These are phyloP conservation scores for Paxillus involutus DNA, from an alignment of 768 basidiomycete genomes.

Conservation along the genomic window DNA sequence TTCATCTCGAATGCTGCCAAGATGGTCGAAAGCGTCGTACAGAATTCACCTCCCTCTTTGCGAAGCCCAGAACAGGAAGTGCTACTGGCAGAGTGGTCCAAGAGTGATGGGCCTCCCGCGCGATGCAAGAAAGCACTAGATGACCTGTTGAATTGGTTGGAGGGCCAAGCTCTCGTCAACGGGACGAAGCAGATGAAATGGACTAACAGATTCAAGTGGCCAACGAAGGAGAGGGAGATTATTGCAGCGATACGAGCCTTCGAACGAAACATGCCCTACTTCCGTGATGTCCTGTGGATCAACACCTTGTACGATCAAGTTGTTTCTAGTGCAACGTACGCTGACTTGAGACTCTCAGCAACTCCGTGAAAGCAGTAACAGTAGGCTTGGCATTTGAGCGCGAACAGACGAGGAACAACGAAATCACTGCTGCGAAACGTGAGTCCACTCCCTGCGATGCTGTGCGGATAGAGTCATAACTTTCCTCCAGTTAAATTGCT, in stretches of 20 bases:
- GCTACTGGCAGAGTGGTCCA: not conserved
- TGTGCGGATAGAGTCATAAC: not conserved
- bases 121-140: not conserved
- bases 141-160: not conserved
- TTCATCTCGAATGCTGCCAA: not conserved
- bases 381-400: not conserved
- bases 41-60: not conserved
- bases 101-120: not conserved
- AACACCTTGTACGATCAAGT: not conserved
- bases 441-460: not conserved
- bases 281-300: not conserved
- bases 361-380: not conserved
- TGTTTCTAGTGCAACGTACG: no score
- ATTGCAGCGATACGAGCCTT: not conserved
- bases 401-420: not conserved
- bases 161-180: not conserved
- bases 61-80: not conserved
- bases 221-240: not conserved
- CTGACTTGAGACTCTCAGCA: not conserved
- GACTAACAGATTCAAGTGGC: not conserved
- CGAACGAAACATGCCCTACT: not conserved
- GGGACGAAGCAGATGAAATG: not conserved
- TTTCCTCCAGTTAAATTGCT: not conserved
- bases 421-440: not conserved
- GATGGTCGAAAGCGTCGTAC: not conserved